Conservation (phyloP, 1,284 basidiomycete genomes). For the Marasmius sp. region DNA sequence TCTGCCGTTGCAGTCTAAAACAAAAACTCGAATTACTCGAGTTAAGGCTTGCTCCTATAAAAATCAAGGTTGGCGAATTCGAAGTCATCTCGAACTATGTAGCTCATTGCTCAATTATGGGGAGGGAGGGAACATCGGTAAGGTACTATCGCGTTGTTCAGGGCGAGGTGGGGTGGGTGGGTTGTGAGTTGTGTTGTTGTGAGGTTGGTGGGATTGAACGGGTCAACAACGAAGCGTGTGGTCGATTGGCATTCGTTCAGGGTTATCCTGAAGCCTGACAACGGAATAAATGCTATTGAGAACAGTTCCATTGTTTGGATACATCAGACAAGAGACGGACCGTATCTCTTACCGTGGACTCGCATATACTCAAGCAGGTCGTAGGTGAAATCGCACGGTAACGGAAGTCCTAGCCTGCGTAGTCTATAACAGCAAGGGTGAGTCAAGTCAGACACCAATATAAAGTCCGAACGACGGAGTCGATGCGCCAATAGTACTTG, state of each 20-base stretch:
- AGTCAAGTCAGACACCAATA: background rate
- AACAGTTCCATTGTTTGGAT: background rate
- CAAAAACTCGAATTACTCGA: constrained; percentile 78
- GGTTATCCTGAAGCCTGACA: constrained; percentile 72
- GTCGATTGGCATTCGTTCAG: constrained; percentile 79
- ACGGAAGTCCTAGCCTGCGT: constrained; percentile 63
- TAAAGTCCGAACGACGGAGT: constrained; percentile 29
- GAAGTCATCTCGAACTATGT: constrained; percentile 77
- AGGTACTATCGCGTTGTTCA: constrained; percentile 66
- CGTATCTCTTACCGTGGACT: constrained; percentile 70
- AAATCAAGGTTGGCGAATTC: constrained; percentile 85
- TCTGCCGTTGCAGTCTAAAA: constrained; percentile 78
- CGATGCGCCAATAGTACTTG: constrained; percentile 67
- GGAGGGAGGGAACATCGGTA: background rate
- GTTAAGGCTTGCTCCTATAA: constrained; percentile 77
- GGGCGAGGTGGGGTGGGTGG: constrained; percentile 67
- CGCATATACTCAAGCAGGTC: constrained; percentile 82
- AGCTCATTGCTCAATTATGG: background rate
- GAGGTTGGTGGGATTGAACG: background rate
- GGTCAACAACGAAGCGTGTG: background rate
- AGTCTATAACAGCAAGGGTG: background rate
- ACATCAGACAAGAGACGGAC: constrained; percentile 23
- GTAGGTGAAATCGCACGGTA: constrained; percentile 70
- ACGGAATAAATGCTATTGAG: constrained; percentile 5
- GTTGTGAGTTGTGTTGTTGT: constrained; percentile 49